Percentiles rank a stretch among this genome's conserved stretches.
Evolutionary conservation across 169 alveolate genomes (phyloP).

Genomic region (Eimeria sp.): DNA sequence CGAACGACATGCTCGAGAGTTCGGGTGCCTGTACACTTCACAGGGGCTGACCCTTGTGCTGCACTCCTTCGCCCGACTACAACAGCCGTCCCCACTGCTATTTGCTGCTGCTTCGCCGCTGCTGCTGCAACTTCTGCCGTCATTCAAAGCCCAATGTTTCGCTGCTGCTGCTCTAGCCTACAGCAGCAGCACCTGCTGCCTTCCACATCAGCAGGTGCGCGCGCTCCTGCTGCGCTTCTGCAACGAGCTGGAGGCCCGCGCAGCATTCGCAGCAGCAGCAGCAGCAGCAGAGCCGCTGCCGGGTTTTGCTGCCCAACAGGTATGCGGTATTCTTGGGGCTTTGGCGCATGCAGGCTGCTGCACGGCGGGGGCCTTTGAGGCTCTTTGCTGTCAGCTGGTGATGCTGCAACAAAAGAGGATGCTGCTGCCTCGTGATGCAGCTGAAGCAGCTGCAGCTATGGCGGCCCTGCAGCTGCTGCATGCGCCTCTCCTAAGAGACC

Average conservation of each 20-base stretch:
- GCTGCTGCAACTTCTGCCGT: conserved; percentile 46
- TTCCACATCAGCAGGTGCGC: conserved; percentile 26
- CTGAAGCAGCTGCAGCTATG: conserved; percentile 42
- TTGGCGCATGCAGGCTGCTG: conserved; percentile 37
- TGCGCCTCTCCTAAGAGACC: conserved; percentile 3
- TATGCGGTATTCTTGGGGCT: conserved; percentile 22
- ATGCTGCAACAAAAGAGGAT: background rate
- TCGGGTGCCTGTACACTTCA: conserved; percentile 15
- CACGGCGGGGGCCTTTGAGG: conserved; percentile 23
- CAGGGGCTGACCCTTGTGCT: conserved; percentile 49
- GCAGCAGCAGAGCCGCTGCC: conserved; percentile 46
- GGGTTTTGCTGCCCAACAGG: conserved; percentile 30
- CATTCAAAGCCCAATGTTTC: background rate
- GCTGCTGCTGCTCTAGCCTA: conserved; percentile 33
- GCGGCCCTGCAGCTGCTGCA: conserved; percentile 29
- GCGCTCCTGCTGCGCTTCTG: conserved; percentile 31
- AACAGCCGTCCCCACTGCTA: conserved; percentile 12
- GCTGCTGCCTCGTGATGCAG: conserved; percentile 25
- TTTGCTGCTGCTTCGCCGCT: conserved; percentile 43
- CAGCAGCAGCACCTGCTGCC: conserved; percentile 50
- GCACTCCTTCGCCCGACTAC: conserved; percentile 1
- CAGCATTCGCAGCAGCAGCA: conserved; percentile 48
- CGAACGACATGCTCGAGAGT: background rate
- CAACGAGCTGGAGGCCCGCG: conserved; percentile 23
- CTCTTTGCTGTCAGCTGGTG: conserved; percentile 7